Evolutionary conservation across 2,329 filamentous ascomycete species (phyloP).

Genomic region (Aspergillus vadensis): DNA sequence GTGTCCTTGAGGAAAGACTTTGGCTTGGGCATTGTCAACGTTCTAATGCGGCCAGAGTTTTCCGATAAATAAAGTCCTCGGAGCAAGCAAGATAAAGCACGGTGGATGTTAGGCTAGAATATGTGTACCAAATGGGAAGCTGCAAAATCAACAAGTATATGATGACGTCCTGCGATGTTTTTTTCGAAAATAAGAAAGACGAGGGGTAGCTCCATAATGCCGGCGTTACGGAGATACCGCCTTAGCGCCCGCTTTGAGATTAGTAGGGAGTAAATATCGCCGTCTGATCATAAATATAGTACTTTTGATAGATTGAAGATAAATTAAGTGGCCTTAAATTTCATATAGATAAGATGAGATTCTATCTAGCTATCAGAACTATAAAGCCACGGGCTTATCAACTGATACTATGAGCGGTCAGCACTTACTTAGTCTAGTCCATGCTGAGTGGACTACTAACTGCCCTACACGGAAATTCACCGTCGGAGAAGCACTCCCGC

Average conservation of each 20-base stretch:
- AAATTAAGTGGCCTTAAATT: neutral
- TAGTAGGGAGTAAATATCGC: neutral
- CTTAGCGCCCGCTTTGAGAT: neutral
- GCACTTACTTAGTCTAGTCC: too few relatives aligned
- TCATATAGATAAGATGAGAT: neutral
- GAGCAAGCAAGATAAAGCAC: neutral
- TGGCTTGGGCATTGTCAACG: conserved; percentile 42
- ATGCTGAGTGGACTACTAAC: neutral
- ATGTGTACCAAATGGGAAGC: neutral
- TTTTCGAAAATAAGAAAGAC: neutral
- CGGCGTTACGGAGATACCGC: neutral
- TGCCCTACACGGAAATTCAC: neutral
- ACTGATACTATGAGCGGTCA: neutral
- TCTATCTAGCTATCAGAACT: neutral
- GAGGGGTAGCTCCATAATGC: neutral
- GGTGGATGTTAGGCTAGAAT: neutral
- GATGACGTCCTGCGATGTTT: neutral
- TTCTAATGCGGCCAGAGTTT: neutral
- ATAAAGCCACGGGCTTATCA: too few relatives aligned
- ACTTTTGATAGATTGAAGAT: neutral
- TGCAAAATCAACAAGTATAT: neutral
- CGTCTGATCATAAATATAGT: neutral
- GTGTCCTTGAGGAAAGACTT: conserved; percentile 46
- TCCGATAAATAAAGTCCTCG: neutral
- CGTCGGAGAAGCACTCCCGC: neutral